Base-by-base conservation (phyloP, 495 filamentous ascomycete genomes). In the Rhypophila decipiens region DNA sequence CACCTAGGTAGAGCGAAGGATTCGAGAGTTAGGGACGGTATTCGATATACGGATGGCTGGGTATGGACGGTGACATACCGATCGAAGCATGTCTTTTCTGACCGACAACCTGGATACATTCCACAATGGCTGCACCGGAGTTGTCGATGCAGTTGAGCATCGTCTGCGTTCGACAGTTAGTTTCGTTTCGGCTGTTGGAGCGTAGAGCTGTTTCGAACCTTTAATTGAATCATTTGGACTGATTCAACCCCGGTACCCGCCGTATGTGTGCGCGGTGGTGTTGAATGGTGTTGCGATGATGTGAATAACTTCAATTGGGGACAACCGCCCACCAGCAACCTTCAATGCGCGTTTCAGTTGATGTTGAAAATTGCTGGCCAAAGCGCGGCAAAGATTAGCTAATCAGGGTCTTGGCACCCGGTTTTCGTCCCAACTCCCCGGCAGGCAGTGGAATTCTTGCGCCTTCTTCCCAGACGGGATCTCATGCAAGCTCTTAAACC, bases 91-190 rank as follows among this genome's bases (percentile, higher is more conserved):
- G 76, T 47, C 85, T 75, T 71, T 96, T 95, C 79, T 91, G 91
- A 63, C 85, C 86, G 55, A 97, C 68, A 39, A 97, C 86, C 63
- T 87, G 82, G 60, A 87, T 86, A 71, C 94, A 99, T 71, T 99
- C 94, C 71, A 97, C 94, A 55, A 99, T 70, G 49, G 94, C 90
- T 58, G 94, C 94, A 63, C 94, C 94, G 41, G 94, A 96, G 77
- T 99, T 99, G 84, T 99, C 94, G 82, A 99, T 96, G 82, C 94
- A 97, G 66, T 89, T 96, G 52, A 97, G 77, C 85, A 99, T 86
- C 69, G 90, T 87, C 94, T 99, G 64, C 18, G 20, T 4, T n/a
- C 9, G 20, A 48, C 47, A 22, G 29, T 19, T 13, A 9, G 10
- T 13, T 1, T 9, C 11, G 11, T 22, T 27, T 56, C 43, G 38